Percentiles rank a stretch among this genome's conserved stretches.
These are phyloP conservation scores for Taiozyma sp. DNA, from an alignment of 1,139 yeast species.

Conservation along the genomic window DNA sequence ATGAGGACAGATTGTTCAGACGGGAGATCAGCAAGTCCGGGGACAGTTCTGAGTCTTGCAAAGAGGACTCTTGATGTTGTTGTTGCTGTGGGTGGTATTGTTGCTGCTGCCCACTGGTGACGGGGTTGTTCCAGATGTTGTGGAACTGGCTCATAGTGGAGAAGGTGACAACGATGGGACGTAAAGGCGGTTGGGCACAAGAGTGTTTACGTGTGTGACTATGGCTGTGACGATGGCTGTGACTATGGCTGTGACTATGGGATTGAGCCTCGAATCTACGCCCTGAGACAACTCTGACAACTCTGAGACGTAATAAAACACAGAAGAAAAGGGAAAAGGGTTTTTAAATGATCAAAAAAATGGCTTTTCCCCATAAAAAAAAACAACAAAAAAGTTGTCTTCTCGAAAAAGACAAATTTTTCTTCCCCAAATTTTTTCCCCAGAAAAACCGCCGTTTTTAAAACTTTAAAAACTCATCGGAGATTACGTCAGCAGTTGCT, in stretches of 20 bases:
- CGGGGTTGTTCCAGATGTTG: conserved; percentile 12
- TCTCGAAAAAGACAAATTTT: background rate
- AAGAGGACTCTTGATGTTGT: background rate
- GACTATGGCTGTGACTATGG: too few species aligned
- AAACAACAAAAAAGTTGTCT: background rate
- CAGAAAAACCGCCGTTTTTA: background rate
- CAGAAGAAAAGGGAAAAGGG: background rate
- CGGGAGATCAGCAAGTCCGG: conserved; percentile 17
- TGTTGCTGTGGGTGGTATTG: conserved; percentile 5
- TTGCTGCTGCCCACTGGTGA: conserved; percentile 5
- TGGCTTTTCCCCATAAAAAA: background rate
- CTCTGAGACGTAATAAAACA: too few species aligned
- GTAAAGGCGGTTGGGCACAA: background rate
- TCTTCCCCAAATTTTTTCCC: background rate
- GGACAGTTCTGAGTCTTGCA: conserved; percentile 3
- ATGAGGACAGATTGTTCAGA: conserved; percentile 11
- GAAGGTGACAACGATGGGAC: background rate
- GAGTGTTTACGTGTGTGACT: too few species aligned
- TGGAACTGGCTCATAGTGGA: conserved; percentile 10
- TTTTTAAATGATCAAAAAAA: background rate
- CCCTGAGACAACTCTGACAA: background rate
- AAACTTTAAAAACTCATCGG: background rate
- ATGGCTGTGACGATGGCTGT: too few species aligned
- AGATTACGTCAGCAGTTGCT: background rate
- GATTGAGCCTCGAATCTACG: too few species aligned